A percentile compares a stretch with the other conserved stretches of the same genome.
phyloP scores from a whole-genome alignment of 2,329 filamentous ascomycete species.

The Paraphaeosphaeria minitans region DNA sequence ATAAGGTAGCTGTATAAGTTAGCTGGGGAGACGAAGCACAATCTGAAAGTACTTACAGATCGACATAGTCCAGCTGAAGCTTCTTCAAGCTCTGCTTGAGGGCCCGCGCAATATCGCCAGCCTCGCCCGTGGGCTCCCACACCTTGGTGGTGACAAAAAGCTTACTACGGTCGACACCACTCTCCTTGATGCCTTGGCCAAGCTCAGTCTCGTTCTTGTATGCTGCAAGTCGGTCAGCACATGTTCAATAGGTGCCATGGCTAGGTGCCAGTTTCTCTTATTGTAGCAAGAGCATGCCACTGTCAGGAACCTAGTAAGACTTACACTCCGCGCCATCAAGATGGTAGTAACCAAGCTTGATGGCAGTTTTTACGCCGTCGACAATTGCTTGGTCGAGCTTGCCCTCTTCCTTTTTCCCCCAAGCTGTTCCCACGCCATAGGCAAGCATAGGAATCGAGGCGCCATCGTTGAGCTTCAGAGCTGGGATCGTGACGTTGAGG shows the following conservation, averaged over 20 bases:
- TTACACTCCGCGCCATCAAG: constrained; percentile 75
- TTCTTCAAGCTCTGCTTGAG: constrained; percentile 64
- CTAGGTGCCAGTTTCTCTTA: background rate
- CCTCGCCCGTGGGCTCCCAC: constrained; percentile 49
- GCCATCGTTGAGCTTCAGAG: constrained; percentile 74
- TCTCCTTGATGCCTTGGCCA: constrained; percentile 54
- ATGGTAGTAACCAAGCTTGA: constrained; percentile 72
- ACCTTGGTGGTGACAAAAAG: constrained; percentile 63
- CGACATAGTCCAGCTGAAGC: constrained; percentile 65
- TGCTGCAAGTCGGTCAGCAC: constrained; percentile 33
- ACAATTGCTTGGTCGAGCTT: constrained; percentile 63
- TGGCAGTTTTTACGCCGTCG: constrained; percentile 64
- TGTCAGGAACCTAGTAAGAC: constrained; percentile 10
- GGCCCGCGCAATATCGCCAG: constrained; percentile 58
- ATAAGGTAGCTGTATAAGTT: constrained; percentile 60
- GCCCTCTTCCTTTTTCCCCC: constrained; percentile 59
- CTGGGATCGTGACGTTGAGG: constrained; percentile 57
- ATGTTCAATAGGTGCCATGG: background rate
- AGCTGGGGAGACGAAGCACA: background rate
- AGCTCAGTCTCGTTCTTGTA: constrained; percentile 59
- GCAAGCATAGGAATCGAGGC: constrained; percentile 73
- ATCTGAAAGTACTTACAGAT: constrained; percentile 55
- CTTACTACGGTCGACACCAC: constrained; percentile 52
- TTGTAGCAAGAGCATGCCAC: background rate
- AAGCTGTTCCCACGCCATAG: constrained; percentile 75